Base-by-base conservation (phyloP, 441 rosid genomes). In the Eruca vesicaria region DNA sequence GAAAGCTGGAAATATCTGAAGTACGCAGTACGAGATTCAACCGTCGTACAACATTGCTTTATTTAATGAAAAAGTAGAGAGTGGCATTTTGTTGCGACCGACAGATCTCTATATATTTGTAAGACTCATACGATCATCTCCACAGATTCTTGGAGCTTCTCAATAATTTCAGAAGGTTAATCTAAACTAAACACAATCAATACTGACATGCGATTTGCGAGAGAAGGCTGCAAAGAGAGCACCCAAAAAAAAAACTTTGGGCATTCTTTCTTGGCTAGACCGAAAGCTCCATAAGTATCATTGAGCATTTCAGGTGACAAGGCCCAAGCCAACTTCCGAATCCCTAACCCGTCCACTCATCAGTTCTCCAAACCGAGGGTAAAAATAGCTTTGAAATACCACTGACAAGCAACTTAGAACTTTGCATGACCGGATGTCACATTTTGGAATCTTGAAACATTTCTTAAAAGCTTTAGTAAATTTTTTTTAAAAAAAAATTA, bases 11-110 rank as follows among this genome's bases (percentile, higher is more conserved):
- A 12, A 75, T 35, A 18, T 61, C 35, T 68, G 32, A 68, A 61
- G 50, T 68, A 75, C 65, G 35, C 28, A 52, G 56, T 62, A 68
- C 79, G 69, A 75, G 57, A 75, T 68, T 74, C 55, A 35, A 38
- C 11, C 38, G 55, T 26, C 35, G 62, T 48, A 60, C 53, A 48
- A 5, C 21, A 3, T 20, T 52, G 12, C 57, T 19, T 52, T 52
- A 19, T 52, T 8, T 19, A 9, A 48, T 16, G 21, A 48, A 48
- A 48, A 48, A 7, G 12, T 50, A 19, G 23, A n/a, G n/a, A n/a
- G n/a, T n/a, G n/a, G n/a, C n/a, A n/a, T n/a, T n/a, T n/a, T n/a
- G n/a, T n/a, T n/a, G n/a, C n/a, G n/a, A n/a, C n/a, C 2, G 6
- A 23, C 26, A 23, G 26, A n/a, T n/a, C n/a, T n/a, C n/a, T n/a